Base-by-base conservation (phyloP, 2,329 filamentous ascomycete genomes). In the Teratosphaeria zuluensis region DNA sequence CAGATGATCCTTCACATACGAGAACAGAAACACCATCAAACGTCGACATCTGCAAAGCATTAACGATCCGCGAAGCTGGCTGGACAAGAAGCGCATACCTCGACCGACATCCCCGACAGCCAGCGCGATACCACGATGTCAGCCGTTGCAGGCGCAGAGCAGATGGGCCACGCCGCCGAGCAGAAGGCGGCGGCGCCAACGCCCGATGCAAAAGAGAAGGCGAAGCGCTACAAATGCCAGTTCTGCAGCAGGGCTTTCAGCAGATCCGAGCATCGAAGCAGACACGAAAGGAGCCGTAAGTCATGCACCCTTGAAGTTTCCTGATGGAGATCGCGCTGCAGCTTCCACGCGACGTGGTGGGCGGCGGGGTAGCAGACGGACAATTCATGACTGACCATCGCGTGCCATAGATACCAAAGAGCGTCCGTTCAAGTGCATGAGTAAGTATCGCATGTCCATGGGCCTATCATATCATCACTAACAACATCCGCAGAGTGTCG, bases 191-290 rank as follows among this genome's bases (percentile, higher is more conserved):
- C 64, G 53, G 61, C 60, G 52, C 16, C 42, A 8, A 21, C 42
- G 19, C 42, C 42, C n/a, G 42, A 48, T 48, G 62, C 63, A 54
- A 67, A 68, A 59, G 64, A 67, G 61, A 70, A 70, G 58, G 94
- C 97, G 80, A 92, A 95, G 81, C 96, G 96, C 78, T 99, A 99
- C 85, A 96, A 97, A 76, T 99, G 94, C 80, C 91, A 96, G 81
- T 97, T 96, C 77, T 97, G 94, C 80, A 92, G 92, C 78, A 84
- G 94, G 76, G 94, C 94, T 64, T 99, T 99, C 76, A 96, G 92
- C 79, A 84, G 94, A 75, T 96, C 91, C 75, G 94, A 99, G 77
- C 94, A 99, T 76, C 85, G 94, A 69, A 96, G 91, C 77, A 84
- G 94, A 76, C 94, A 99, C 77, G 94, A 99, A 78, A 84, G 94